Conservation (phyloP, 805 yeast species). For the Ogataea glucozyma region DNA sequence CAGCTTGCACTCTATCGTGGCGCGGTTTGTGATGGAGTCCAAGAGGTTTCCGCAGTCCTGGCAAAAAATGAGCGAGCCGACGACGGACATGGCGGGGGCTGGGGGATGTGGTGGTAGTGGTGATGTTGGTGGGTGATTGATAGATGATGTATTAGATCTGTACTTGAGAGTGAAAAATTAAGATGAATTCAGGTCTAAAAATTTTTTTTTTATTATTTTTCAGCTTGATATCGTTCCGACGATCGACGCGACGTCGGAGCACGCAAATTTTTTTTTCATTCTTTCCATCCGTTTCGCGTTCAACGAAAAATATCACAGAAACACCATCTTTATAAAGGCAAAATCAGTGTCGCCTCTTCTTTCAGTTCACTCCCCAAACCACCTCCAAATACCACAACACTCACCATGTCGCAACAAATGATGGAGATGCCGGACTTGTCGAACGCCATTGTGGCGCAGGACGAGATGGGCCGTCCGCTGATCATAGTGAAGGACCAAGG, state of each 20-base stretch:
- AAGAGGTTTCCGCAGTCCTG: conserved; percentile 88
- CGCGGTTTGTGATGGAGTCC: conserved; percentile 58
- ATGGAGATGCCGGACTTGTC: conserved; percentile 85
- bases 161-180: too few relatives aligned
- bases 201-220: conserved; percentile 9
- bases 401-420: conserved; percentile 28
- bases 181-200: conserved; percentile 1
- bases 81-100: conserved; percentile 70
- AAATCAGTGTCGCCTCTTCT: not conserved
- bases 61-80: conserved; percentile 94
- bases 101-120: not conserved
- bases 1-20: conserved; percentile 56
- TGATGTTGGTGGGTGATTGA: not conserved
- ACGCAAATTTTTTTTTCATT: conserved; percentile 13
- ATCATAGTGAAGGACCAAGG: conserved; percentile 88
- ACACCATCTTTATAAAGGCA: not conserved
- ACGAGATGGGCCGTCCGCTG: conserved; percentile 98
- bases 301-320: conserved; percentile 1
- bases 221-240: not conserved
- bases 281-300: too few relatives aligned
- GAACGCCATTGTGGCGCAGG: conserved; percentile 98
- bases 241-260: conserved; percentile 9
- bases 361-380: not conserved
- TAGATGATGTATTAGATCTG: too few relatives aligned
- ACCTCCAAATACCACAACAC: not conserved